Evolutionary conservation across 345 rosid species (phyloP).

Genomic region (Odontarrhena argentea): DNA sequence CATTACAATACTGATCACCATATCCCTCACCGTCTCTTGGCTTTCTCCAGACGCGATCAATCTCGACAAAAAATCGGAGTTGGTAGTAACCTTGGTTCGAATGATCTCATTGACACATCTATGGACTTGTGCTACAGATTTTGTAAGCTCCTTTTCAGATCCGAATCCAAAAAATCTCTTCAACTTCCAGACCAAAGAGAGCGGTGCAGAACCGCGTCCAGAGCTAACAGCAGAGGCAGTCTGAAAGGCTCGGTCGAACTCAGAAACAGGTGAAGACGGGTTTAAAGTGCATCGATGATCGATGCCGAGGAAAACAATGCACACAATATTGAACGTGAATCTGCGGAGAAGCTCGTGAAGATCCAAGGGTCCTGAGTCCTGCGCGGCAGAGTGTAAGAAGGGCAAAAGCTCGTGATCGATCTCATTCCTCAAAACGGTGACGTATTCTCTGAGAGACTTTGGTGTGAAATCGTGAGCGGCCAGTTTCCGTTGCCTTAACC

Average conservation of each 20-base stretch:
- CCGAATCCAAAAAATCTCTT: slow-evolving; percentile 60
- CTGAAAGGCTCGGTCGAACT: slow-evolving; percentile 55
- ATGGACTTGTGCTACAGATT: slow-evolving; percentile 48
- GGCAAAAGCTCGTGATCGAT: slow-evolving; percentile 52
- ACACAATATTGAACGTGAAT: slow-evolving; percentile 53
- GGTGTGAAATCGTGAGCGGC: slow-evolving; percentile 57
- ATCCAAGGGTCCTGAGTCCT: slow-evolving; percentile 42
- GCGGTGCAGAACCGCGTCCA: slow-evolving; percentile 55
- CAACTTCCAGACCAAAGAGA: slow-evolving; percentile 62
- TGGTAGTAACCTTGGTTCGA: slow-evolving; percentile 27
- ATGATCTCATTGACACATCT: slow-evolving; percentile 38
- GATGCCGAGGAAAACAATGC: slow-evolving; percentile 55
- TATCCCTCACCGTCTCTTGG: slow-evolving; percentile 57
- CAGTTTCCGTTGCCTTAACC: slow-evolving; percentile 63
- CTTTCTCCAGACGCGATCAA: slow-evolving; percentile 47
- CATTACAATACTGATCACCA: slow-evolving; percentile 58
- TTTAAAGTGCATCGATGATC: slow-evolving; percentile 48
- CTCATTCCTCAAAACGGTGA: slow-evolving; percentile 45
- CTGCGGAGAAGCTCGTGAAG: slow-evolving; percentile 62
- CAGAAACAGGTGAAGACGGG: slow-evolving; percentile 37
- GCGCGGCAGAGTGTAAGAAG: slow-evolving; percentile 46
- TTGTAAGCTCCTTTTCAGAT: slow-evolving; percentile 54
- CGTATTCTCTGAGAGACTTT: slow-evolving; percentile 45
- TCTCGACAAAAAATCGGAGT: slow-evolving; percentile 51
- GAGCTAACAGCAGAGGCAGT: slow-evolving; percentile 60